Evolutionary conservation across 805 yeast genomes (phyloP).

Genomic region (Kodamaea kakaduensis): DNA sequence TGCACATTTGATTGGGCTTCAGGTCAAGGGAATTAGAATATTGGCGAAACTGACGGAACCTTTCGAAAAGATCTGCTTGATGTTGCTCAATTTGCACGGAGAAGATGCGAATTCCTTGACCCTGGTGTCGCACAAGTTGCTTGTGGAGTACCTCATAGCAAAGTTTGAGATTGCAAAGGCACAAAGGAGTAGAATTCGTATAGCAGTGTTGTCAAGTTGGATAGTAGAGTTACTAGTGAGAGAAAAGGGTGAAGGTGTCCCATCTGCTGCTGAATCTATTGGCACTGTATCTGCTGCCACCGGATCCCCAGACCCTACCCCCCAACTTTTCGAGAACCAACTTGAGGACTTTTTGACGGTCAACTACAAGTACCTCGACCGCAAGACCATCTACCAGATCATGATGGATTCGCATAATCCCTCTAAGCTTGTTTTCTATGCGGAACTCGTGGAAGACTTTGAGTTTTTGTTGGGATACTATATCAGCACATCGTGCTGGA

Average conservation of each 20-base stretch:
- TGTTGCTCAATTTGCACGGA: slow-evolving; percentile 26
- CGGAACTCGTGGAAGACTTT: slow-evolving; percentile 63
- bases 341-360: slow-evolving; percentile 43
- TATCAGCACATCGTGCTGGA: slow-evolving; percentile 70
- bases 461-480: slow-evolving; percentile 66
- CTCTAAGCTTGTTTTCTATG: slow-evolving; percentile 61
- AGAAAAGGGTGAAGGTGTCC: slow-evolving; percentile 4
- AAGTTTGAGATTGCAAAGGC: slow-evolving; percentile 25
- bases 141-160: slow-evolving; percentile 31
- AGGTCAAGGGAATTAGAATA: slow-evolving; percentile 39
- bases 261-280: background rate
- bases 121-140: slow-evolving; percentile 14
- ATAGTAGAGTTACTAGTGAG: slow-evolving; percentile 56
- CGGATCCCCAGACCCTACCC: background rate
- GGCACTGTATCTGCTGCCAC: slow-evolving; percentile 3
- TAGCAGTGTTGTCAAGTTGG: slow-evolving; percentile 59
- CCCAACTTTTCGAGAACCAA: background rate
- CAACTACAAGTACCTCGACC: slow-evolving; percentile 53
- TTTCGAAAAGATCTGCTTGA: slow-evolving; percentile 65
- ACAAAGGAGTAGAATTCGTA: slow-evolving; percentile 28
- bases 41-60: slow-evolving; percentile 63
- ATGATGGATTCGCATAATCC: slow-evolving; percentile 63
- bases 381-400: slow-evolving; percentile 66
- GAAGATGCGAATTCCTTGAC: slow-evolving; percentile 1
- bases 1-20: slow-evolving; percentile 16